Evolutionary conservation across 495 filamentous ascomycete genomes (phyloP), one percentile per base, ranked within the genome.

Genomic region (Gamarada debralockiae): DNA sequence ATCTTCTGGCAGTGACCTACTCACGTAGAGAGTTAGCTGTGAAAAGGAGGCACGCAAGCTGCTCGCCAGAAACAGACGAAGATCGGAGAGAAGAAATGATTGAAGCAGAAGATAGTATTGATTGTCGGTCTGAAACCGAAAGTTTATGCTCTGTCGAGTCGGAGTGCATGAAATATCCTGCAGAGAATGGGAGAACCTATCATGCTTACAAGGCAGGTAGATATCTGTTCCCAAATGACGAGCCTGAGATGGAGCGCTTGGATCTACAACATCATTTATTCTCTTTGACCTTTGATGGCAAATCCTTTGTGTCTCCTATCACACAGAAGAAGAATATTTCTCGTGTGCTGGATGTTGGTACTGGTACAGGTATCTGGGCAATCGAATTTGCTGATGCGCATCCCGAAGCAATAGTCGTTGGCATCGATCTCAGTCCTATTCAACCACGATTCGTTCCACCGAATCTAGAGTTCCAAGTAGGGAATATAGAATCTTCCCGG

Each of bases 291-390:
- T 63, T 77, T 7, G 68, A 70, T 15, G 70, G 67, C 10, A 52
- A 70, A 53, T 65, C 87, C 0, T 72, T 72, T 58, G 73, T 77
- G 31, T 76, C 82, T 3, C 83, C 76, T 0, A 63, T 78, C 22
- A 44, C 67, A n/a, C n/a, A n/a, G n/a, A n/a, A n/a, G 74, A 31
- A 40, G 63, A 12, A 63, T 69, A 12, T 73, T 77, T 71, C 75
- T 1, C 67, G 76, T 53, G 72, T 85, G 18, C 63, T 85, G 33
- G 83, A 86, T 50, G 73, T 85, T 43, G 83, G 82, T 13, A 85
- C 81, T 0, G 83, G 83, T 12, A 86, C 82, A 3, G 83, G 83
- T n/a, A 81, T 83, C 36, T 86, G 81, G 81, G 18, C 9, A 14
- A 18, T 45, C 0, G 12, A 62, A 79, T 73, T 79, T 69, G 69